Percentiles rank a stretch among this genome's conserved stretches.
Conservation (phyloP, 2,329 filamentous ascomycete species). For the Fusarium keratoplasticum region DNA sequence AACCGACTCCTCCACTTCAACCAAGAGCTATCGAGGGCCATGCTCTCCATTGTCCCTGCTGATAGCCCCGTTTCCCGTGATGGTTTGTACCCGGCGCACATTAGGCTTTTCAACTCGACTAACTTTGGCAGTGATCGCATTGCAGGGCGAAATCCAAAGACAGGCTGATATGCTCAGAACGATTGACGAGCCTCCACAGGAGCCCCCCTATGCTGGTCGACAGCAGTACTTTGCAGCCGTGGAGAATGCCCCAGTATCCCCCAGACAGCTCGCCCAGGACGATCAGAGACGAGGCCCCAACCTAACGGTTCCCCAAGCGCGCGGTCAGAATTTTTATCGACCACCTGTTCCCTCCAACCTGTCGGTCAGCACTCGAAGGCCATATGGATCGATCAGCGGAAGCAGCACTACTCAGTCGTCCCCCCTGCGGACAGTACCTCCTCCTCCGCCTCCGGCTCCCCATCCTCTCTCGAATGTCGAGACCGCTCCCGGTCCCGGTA, state of each 20-base stretch:
- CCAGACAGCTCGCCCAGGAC: slow-evolving; percentile 86
- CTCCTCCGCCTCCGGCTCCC: slow-evolving; percentile 72
- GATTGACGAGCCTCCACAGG: slow-evolving; percentile 72
- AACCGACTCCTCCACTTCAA: slow-evolving; percentile 79
- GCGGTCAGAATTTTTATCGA: slow-evolving; percentile 74
- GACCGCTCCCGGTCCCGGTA: slow-evolving; percentile 73
- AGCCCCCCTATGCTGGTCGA: slow-evolving; percentile 74
- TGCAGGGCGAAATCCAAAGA: slow-evolving; percentile 71
- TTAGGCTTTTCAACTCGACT: slow-evolving; percentile 8
- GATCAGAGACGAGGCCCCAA: slow-evolving; percentile 82
- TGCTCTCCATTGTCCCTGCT: slow-evolving; percentile 78
- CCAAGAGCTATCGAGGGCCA: slow-evolving; percentile 81
- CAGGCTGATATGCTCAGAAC: slow-evolving; percentile 68
- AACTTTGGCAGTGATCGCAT: slow-evolving; percentile 58
- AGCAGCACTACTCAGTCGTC: slow-evolving; percentile 73
- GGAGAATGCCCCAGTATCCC: slow-evolving; percentile 85
- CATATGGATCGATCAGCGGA: slow-evolving; percentile 89
- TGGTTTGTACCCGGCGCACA: slow-evolving; percentile 65
- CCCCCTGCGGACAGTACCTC: slow-evolving; percentile 76
- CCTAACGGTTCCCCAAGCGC: slow-evolving; percentile 69
- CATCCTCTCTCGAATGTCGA: slow-evolving; percentile 75
- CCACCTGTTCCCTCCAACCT: slow-evolving; percentile 86
- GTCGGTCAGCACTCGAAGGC: slow-evolving; percentile 78
- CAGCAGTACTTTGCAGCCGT: slow-evolving; percentile 75
- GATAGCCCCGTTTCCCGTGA: slow-evolving; percentile 86